Evolutionary conservation across 179 eudicot genomes (phyloP).

Genomic region (Silene coronaria): DNA sequence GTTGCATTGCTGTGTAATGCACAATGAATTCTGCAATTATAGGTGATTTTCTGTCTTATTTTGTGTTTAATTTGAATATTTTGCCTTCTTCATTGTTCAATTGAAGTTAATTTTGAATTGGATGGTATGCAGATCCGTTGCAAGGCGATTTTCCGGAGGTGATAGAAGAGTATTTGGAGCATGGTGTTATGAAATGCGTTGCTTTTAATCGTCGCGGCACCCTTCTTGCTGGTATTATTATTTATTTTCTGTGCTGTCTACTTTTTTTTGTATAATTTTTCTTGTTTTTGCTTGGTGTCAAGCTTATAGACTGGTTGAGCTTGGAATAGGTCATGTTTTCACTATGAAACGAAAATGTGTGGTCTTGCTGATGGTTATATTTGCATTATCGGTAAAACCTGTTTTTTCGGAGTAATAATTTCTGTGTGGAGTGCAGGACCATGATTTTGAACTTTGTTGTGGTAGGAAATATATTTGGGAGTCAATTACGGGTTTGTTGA

Average conservation of each 20-base stretch:
- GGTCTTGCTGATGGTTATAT: background rate
- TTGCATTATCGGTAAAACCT: background rate
- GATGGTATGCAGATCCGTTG: constrained; percentile 61
- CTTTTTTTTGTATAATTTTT: background rate
- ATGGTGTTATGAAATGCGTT: constrained; percentile 85
- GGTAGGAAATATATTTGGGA: too few species aligned
- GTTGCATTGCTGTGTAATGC: constrained; percentile 9
- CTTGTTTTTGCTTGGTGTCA: background rate
- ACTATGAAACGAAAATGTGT: background rate
- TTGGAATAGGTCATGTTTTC: background rate
- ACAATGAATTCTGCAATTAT: constrained; percentile 16
- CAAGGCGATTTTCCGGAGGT: constrained; percentile 98
- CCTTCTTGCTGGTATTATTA: constrained; percentile 79
- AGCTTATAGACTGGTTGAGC: background rate
- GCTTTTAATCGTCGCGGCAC: constrained; percentile 98
- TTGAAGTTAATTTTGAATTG: background rate
- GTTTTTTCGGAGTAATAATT: too few species aligned
- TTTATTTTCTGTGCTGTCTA: too few species aligned
- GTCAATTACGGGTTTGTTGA: background rate
- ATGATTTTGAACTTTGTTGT: background rate
- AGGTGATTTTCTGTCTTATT: background rate
- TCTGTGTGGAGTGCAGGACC: background rate
- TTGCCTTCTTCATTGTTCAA: background rate
- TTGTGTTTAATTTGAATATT: background rate
- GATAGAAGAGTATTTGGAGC: constrained; percentile 87